These are phyloP conservation scores for Perkinsus marinus DNA, from an alignment of 169 alveolate genomes.

Conservation along the genomic window DNA sequence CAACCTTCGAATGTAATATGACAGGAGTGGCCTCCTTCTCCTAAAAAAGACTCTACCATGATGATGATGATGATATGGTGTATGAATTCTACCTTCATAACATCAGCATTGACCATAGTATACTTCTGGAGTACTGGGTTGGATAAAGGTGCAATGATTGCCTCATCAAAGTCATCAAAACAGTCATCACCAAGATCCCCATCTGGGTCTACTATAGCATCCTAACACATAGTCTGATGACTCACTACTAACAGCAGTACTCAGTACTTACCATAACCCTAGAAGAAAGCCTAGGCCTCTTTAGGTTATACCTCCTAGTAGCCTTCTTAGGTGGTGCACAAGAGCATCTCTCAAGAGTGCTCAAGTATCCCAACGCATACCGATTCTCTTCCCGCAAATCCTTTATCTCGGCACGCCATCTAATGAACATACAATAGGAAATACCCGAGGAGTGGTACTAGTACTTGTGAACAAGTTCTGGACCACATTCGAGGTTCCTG, in stretches of 20 bases:
- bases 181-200: not conserved
- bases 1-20: not conserved
- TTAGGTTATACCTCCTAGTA: not conserved
- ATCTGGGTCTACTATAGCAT: not conserved
- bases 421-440: not conserved
- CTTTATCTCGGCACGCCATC: not conserved
- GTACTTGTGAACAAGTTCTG: not conserved
- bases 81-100: not conserved
- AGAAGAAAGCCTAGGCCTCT: not conserved
- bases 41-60: not conserved
- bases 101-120: not conserved
- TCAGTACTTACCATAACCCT: not conserved
- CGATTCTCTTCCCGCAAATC: not conserved
- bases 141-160: not conserved
- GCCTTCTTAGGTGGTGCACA: not conserved
- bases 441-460: not conserved
- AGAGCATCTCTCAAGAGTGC: not conserved
- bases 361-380: not conserved
- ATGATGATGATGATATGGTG: not conserved
- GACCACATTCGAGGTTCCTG: not conserved
- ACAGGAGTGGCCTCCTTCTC: not conserved
- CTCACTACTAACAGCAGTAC: not conserved
- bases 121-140: not conserved
- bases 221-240: not conserved
- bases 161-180: not conserved